Evolutionary conservation across 2,329 filamentous ascomycete species (phyloP).

Genomic region (Fusarium compactum): DNA sequence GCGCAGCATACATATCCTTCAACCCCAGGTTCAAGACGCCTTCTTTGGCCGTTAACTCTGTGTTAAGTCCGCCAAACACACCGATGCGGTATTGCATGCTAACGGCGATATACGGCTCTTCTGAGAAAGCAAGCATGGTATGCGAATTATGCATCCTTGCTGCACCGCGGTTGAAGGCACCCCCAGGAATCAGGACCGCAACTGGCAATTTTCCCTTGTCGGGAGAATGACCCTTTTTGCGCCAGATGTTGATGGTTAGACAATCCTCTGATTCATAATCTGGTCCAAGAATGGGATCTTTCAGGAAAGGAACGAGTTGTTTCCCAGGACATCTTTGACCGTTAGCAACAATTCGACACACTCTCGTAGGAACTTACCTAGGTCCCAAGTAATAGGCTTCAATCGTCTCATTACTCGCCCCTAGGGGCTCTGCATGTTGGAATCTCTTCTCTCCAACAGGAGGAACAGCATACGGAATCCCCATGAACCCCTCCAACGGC

Average conservation of each 20-base stretch:
- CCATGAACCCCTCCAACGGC: conserved; percentile 58
- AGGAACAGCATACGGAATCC: conserved; percentile 61
- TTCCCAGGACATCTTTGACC: conserved; percentile 47
- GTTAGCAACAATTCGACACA: neutral
- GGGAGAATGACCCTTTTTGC: conserved; percentile 27
- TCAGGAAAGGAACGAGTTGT: conserved; percentile 49
- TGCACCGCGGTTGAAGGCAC: conserved; percentile 50
- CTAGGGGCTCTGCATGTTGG: conserved; percentile 49
- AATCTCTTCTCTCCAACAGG: conserved; percentile 59
- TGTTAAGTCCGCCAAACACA: conserved; percentile 70
- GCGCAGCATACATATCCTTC: conserved; percentile 60
- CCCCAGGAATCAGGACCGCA: conserved; percentile 47
- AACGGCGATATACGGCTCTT: conserved; percentile 61
- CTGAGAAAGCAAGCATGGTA: conserved; percentile 64
- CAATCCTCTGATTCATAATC: conserved; percentile 50
- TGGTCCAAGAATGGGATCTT: conserved; percentile 48
- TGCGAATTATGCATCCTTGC: conserved; percentile 54
- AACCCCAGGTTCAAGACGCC: conserved; percentile 67
- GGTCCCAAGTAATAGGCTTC: conserved; percentile 45
- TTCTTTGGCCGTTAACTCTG: conserved; percentile 61
- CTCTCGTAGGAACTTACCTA: conserved; percentile 8
- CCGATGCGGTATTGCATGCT: conserved; percentile 63
- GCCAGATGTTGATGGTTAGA: conserved; percentile 46
- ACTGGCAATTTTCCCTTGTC: conserved; percentile 45
- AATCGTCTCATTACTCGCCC: conserved; percentile 42